Base-by-base conservation (phyloP, 257 asterid genomes). In the Echium plantagineum region DNA sequence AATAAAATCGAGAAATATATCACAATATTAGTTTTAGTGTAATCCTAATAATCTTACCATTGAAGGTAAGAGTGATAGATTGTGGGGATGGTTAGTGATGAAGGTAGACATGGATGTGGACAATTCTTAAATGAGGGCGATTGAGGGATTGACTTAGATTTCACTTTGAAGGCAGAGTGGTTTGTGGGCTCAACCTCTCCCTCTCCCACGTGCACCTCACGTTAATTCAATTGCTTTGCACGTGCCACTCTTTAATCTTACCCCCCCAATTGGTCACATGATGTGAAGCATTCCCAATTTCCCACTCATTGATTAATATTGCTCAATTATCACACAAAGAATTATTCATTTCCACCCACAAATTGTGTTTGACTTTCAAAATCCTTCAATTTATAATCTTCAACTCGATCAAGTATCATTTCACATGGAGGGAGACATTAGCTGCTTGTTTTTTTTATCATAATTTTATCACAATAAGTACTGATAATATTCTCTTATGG, bases 141-240 rank as follows among this genome's bases (percentile, higher is more conserved):
- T 65, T 62, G 72, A 66, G 32, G 59, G 32, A 48, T 48, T 63
- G 63, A 66, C 73, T 57, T 54, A 68, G 71, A 72, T 77, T 75
- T 55, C 75, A 59, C 58, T 62, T 52, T 21, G 63, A 21, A n/a
- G 57, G 71, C 15, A 10, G 49, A 65, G 74, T 83, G 86, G 87
- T 81, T 63, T 72, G 68, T 49, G 90, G 88, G 71, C 66, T 84
- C 75, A 64, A 59, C 70, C n/a, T n/a, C n/a, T n/a, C n/a, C n/a
- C n/a, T n/a, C n/a, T n/a, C n/a, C n/a, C 94, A 82, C 90, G 75
- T 80, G 94, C 87, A 69, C 30, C 65, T 78, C 85, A 81, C 90
- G 79, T 76, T 74, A 75, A 73, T 16, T 75, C 55, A 79, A 54
- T 61, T 38, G 62, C 63, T 56, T 18, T 67, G 70, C 95, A 84